These are phyloP conservation scores for Aspergillus pseudotamarii DNA, from an alignment of 2,329 filamentous ascomycete species.

Conservation along the genomic window DNA sequence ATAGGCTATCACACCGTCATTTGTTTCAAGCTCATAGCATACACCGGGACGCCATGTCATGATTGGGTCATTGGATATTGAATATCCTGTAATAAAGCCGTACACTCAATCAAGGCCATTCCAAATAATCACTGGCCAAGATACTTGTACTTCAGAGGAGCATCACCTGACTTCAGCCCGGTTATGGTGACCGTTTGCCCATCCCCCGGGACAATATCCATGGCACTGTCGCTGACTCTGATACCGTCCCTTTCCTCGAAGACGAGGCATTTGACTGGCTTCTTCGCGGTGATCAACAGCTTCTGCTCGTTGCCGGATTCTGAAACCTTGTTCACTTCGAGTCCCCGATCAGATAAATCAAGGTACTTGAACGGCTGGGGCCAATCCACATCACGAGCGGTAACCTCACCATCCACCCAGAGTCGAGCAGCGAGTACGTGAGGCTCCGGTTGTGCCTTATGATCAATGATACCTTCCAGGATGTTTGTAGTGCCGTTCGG, in stretches of 20 bases:
- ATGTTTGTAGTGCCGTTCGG: slow-evolving; percentile 60
- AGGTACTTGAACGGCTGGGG: slow-evolving; percentile 64
- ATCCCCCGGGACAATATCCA: slow-evolving; percentile 63
- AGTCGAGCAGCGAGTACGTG: slow-evolving; percentile 58
- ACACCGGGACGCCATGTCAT: not conserved
- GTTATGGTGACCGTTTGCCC: slow-evolving; percentile 47
- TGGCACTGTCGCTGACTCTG: slow-evolving; percentile 57
- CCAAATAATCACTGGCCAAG: slow-evolving; percentile 25
- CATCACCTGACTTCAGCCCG: slow-evolving; percentile 23
- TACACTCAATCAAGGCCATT: not conserved
- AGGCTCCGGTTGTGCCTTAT: slow-evolving; percentile 52
- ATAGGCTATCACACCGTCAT: not conserved
- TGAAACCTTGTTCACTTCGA: slow-evolving; percentile 48
- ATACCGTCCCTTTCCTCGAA: slow-evolving; percentile 61
- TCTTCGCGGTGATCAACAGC: slow-evolving; percentile 51
- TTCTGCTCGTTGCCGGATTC: slow-evolving; percentile 26
- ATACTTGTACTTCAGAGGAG: slow-evolving; percentile 30
- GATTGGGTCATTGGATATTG: not conserved
- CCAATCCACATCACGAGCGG: slow-evolving; percentile 62
- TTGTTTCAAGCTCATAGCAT: not conserved
- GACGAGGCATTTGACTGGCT: slow-evolving; percentile 62
- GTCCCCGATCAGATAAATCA: slow-evolving; percentile 53
- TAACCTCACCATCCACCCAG: slow-evolving; percentile 54
- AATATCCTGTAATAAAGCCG: not conserved
- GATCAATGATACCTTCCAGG: slow-evolving; percentile 54